These are phyloP conservation scores for Coemansia sp. DNA, from an alignment of 192 early-diverging fungal genomes.

Conservation along the genomic window DNA sequence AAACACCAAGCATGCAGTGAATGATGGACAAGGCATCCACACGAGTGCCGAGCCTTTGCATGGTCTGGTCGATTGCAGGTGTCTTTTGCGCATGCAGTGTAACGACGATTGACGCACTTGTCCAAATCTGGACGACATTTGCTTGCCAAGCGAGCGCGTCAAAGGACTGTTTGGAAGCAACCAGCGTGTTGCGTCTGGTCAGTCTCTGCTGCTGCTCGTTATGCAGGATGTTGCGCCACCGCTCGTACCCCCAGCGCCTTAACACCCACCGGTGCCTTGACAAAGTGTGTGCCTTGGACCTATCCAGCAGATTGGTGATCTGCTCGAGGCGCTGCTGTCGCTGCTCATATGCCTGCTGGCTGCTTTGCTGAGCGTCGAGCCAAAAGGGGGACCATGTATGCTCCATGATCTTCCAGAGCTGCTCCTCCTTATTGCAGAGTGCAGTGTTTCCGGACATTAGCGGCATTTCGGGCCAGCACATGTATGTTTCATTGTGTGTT, in stretches of 20 bases:
- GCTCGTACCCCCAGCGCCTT: constrained; percentile 1
- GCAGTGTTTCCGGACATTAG: not conserved
- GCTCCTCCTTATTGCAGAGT: not conserved
- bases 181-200: not conserved
- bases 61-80: not conserved
- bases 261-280: not conserved
- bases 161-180: not conserved
- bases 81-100: not conserved
- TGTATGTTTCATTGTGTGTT: not conserved
- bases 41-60: not conserved
- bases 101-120: not conserved
- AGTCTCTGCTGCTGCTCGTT: not conserved
- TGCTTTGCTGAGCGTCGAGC: not conserved
- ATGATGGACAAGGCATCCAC: too few relatives aligned
- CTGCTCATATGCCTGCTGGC: not conserved
- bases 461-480: constrained; percentile 7
- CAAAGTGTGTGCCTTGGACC: not conserved
- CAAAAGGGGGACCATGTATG: not conserved
- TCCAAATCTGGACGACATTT: not conserved
- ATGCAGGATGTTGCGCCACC: not conserved
- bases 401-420: not conserved
- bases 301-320: not conserved
- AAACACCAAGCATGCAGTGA: too few relatives aligned
- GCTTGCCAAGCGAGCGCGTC: not conserved
- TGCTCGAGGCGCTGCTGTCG: not conserved